Conservation (phyloP, 2,329 filamentous ascomycete genomes). For the Malbranchea cinnamomea region DNA sequence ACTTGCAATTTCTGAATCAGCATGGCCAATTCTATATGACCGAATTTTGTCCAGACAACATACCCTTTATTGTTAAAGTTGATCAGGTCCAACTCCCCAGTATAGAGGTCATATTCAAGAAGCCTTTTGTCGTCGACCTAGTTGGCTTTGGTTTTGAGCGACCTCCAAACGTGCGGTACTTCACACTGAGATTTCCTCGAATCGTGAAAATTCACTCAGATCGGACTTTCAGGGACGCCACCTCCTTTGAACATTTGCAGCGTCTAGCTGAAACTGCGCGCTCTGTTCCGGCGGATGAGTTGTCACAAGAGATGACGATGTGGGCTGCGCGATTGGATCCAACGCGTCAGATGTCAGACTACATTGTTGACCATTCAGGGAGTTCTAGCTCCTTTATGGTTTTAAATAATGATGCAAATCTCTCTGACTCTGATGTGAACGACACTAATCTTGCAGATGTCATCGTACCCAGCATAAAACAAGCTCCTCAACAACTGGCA, state of each 20-base stretch:
- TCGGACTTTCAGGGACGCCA: constrained; percentile 50
- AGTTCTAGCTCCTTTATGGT: too few relatives aligned
- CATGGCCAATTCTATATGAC: constrained; percentile 32
- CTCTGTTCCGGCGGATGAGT: constrained; percentile 22
- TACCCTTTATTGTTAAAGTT: constrained; percentile 32
- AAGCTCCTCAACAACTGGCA: neutral
- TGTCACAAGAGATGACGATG: constrained; percentile 8
- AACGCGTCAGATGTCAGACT: constrained; percentile 6
- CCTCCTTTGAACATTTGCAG: constrained; percentile 57
- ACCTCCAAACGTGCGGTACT: constrained; percentile 52
- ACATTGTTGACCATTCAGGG: constrained; percentile 9
- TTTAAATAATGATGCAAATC: too few relatives aligned
- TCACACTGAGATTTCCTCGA: constrained; percentile 60
- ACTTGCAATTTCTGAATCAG: constrained; percentile 37
- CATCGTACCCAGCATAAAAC: neutral
- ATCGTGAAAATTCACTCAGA: constrained; percentile 68
- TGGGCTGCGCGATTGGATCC: constrained; percentile 7
- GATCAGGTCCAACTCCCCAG: constrained; percentile 23
- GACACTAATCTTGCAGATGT: too few relatives aligned
- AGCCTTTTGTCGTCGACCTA: constrained; percentile 65
- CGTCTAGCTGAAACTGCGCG: constrained; percentile 45
- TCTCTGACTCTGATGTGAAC: too few relatives aligned
- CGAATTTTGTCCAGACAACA: constrained; percentile 18
- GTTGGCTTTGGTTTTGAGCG: constrained; percentile 69
- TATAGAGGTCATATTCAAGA: constrained; percentile 42